phyloP scores from a whole-genome alignment of 2,329 filamentous ascomycete genomes.

The Claviceps purpurea region DNA sequence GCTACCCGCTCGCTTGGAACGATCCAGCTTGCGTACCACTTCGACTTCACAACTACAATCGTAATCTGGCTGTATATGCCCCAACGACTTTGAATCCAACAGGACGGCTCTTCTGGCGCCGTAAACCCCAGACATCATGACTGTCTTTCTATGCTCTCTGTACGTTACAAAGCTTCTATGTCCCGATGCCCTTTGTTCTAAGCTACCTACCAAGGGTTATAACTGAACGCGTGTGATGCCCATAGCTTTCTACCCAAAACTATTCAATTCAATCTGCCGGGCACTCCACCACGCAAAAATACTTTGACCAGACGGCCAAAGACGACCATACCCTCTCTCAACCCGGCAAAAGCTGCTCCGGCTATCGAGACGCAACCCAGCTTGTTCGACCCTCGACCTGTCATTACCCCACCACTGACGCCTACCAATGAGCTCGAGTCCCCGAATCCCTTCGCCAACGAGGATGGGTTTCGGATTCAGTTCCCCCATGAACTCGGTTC shows the following conservation, averaged over 20 bases:
- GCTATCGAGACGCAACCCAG: constrained; percentile 31
- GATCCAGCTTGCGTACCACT: not conserved
- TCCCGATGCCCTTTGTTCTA: too few species aligned
- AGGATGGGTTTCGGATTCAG: constrained; percentile 43
- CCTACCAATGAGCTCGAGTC: constrained; percentile 32
- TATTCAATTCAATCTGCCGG: constrained; percentile 66
- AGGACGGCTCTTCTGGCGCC: not conserved
- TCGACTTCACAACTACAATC: not conserved
- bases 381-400: constrained; percentile 34
- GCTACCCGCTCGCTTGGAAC: not conserved
- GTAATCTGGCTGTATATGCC: not conserved
- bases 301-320: constrained; percentile 17
- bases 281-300: constrained; percentile 29
- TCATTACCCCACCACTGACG: constrained; percentile 43
- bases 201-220: not conserved
- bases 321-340: constrained; percentile 15
- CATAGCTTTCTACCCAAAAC: constrained; percentile 82
- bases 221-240: not conserved
- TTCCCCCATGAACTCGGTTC: constrained; percentile 41
- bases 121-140: constrained; percentile 19
- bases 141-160: constrained; percentile 28
- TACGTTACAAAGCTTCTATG: constrained; percentile 12
- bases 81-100: not conserved
- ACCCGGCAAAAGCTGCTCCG: constrained; percentile 11
- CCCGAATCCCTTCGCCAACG: constrained; percentile 41